Conservation (phyloP, 306 rosid genomes). For the Senna siamea region DNA sequence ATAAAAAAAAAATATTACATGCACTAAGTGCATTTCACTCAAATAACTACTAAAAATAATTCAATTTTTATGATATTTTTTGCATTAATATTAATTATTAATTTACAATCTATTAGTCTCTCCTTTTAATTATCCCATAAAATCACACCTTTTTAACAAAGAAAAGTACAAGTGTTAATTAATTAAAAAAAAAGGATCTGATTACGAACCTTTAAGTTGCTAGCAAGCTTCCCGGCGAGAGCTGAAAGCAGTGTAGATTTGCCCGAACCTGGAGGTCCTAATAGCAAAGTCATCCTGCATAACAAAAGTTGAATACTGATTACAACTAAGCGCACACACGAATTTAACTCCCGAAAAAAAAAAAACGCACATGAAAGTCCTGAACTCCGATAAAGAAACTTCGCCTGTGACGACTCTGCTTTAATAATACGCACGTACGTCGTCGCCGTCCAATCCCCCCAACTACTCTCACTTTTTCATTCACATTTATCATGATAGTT, state of each 20-base stretch:
- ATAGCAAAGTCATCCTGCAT: slow-evolving; percentile 79
- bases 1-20: too few relatives aligned
- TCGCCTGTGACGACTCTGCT: background rate
- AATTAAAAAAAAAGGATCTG: background rate
- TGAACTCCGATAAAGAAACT: slow-evolving; percentile 18
- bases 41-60: too few relatives aligned
- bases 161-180: background rate
- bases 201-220: slow-evolving; percentile 58
- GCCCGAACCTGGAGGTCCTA: slow-evolving; percentile 91
- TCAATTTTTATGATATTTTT: too few relatives aligned
- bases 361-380: slow-evolving; percentile 42
- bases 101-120: too few relatives aligned
- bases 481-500: background rate
- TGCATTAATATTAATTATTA: too few relatives aligned
- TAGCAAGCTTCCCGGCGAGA: slow-evolving; percentile 78
- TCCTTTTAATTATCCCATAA: background rate
- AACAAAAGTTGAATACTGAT: slow-evolving; percentile 4
- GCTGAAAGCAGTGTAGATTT: slow-evolving; percentile 79
- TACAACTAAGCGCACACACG: slow-evolving; percentile 14
- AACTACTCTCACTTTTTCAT: background rate
- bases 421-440: too few relatives aligned
- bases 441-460: too few relatives aligned
- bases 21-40: too few relatives aligned
- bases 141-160: too few relatives aligned
- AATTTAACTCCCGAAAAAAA: background rate